phyloP scores from a whole-genome alignment of 2,329 filamentous ascomycete species.

The Sporothrix schenckii region DNA sequence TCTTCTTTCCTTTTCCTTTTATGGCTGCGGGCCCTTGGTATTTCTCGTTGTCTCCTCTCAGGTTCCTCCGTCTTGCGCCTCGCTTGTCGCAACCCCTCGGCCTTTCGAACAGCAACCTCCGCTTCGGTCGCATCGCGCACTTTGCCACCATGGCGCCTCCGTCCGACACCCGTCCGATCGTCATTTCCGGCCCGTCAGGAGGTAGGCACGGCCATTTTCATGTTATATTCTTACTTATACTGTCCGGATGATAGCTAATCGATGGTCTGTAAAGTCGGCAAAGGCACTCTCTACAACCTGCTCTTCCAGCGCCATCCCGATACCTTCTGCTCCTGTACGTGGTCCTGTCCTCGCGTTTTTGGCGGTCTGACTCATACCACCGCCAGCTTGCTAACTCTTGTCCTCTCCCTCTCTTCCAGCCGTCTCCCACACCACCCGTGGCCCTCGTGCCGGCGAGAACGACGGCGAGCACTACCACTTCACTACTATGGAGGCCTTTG shows the following conservation, averaged over 20 bases:
- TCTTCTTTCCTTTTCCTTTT: background rate
- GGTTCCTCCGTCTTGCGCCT: background rate
- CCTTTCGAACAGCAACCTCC: background rate
- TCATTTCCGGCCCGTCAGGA: slow-evolving; percentile 79
- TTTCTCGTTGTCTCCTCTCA: background rate
- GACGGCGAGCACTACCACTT: slow-evolving; percentile 83
- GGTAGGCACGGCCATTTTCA: slow-evolving; percentile 22
- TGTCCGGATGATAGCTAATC: background rate
- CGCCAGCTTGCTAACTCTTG: background rate
- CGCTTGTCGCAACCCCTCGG: background rate
- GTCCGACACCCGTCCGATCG: slow-evolving; percentile 64
- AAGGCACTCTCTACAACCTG: slow-evolving; percentile 75
- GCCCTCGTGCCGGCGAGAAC: slow-evolving; percentile 72
- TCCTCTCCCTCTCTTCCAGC: slow-evolving; percentile 37
- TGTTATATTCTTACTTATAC: too few species aligned
- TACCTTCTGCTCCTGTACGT: slow-evolving; percentile 36
- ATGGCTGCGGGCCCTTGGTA: background rate
- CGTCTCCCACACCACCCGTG: slow-evolving; percentile 77
- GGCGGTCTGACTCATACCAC: background rate
- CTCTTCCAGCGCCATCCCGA: slow-evolving; percentile 57
- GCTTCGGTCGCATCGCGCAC: background rate
- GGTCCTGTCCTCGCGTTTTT: slow-evolving; percentile 42
- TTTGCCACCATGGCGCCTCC: slow-evolving; percentile 41
- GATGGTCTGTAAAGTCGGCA: slow-evolving; percentile 58
- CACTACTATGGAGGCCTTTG: slow-evolving; percentile 67